Conservation (phyloP, 768 basidiomycete species). For the Cystofilobasidium macerans region DNA sequence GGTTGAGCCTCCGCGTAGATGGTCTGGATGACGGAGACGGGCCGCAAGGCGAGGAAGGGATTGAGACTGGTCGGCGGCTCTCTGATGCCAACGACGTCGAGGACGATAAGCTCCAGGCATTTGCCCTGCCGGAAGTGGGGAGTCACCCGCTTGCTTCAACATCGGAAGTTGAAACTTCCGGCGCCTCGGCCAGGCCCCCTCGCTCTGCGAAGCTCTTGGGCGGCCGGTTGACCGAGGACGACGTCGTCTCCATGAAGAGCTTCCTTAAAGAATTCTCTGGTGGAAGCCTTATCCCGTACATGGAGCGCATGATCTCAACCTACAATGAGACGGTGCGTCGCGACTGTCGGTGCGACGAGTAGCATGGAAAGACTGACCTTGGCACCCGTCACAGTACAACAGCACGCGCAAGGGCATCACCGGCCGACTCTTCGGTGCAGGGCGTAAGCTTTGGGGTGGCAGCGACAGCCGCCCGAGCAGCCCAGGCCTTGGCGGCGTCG, state of each 20-base stretch:
- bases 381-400: conserved; percentile 27
- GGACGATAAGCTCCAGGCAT: not conserved
- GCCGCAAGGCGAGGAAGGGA: not conserved
- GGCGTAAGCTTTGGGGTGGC: conserved; percentile 40
- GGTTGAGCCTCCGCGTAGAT: not conserved
- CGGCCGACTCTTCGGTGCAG: conserved; percentile 40
- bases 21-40: not conserved
- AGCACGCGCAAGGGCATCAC: conserved; percentile 35
- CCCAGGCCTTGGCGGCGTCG: conserved; percentile 29
- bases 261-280: conserved; percentile 80
- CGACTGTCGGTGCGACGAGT: conserved; percentile 45
- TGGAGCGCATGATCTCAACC: conserved; percentile 85
- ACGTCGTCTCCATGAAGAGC: conserved; percentile 61
- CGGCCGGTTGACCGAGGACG: conserved; percentile 49
- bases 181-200: no score
- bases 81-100: not conserved
- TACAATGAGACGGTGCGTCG: conserved; percentile 74
- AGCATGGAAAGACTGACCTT: conserved; percentile 56
- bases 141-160: no score
- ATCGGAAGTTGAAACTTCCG: no score
- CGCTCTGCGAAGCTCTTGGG: not conserved
- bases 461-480: conserved; percentile 29
- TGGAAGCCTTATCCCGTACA: conserved; percentile 87
- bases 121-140: not conserved
- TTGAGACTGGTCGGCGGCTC: not conserved